Evolutionary conservation across 176 grass and related monocot species (phyloP), one percentile per base, ranked within the genome.

Genomic region (Oryza rufipogon): DNA sequence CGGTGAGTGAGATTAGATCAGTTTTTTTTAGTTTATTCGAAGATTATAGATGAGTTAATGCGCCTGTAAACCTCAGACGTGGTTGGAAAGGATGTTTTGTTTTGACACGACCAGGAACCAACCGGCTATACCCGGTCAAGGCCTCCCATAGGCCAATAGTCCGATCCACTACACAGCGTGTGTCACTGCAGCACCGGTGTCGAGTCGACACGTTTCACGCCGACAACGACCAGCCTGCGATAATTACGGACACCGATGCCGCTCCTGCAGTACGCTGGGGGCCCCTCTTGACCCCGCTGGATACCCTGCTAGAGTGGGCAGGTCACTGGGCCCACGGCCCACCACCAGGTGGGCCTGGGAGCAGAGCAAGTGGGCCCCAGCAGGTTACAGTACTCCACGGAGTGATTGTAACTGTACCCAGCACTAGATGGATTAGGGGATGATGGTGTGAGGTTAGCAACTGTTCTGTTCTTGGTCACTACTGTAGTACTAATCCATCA

Each of bases 191-290:
- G 1, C 39, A 13, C 48, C 52, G 58, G 33, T 17, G 65, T 42
- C 7, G 60, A 45, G 1, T 52, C 73, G 79, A 82, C 83, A 90
- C 83, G 83, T 81, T 47, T 56, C 9, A 20, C 36, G 75, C 65
- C 80, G 84, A 92, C 80, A 82, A 63, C 30, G 79, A 69, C 70
- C 78, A 70, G 64, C 8, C 64, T 48, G 77, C 71, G 75, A 73
- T 70, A 83, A 90, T 82, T 77, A 78, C 73, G 85, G 88, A 88
- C 85, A 42, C 28, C 13, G 61, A 16, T 86, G 64, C 74, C 90
- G 80, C 48, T 52, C 49, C 49, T 56, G 30, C 38, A 8, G 17
- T 0, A 0, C 4, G 70, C 0, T n/a, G 19, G 19, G 19, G 41
- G 5, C 9, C 42, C 77, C 68, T 71, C 19, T 60, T 60, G 54